Conservation (phyloP, 2,329 filamentous ascomycete genomes). For the Herpotrichia juniperi region DNA sequence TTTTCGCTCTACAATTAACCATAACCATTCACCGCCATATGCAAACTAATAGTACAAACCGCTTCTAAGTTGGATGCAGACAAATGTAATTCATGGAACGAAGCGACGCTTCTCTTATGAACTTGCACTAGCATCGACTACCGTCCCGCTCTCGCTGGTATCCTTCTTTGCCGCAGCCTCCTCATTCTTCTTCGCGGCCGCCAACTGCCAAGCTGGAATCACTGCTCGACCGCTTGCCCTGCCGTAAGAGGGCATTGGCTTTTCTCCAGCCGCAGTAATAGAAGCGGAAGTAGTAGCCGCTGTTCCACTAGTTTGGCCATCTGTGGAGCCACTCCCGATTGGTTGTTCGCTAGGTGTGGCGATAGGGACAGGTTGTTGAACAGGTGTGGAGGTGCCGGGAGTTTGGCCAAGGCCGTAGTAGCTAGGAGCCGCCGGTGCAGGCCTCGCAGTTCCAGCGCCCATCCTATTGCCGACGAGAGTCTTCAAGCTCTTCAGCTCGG, state of each 20-base stretch:
- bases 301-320: conserved; percentile 29
- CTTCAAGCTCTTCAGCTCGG: conserved; percentile 91
- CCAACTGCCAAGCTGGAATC: conserved; percentile 62
- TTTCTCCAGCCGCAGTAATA: conserved; percentile 31
- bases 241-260: conserved; percentile 35
- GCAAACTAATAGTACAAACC: neutral
- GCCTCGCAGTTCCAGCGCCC: conserved; percentile 37
- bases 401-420: conserved; percentile 33
- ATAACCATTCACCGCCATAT: neutral
- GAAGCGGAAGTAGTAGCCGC: conserved; percentile 19
- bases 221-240: conserved; percentile 46
- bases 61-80: neutral
- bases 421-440: conserved; percentile 26
- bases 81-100: neutral
- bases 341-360: conserved; percentile 28
- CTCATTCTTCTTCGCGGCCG: conserved; percentile 55
- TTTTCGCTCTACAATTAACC: neutral
- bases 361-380: conserved; percentile 17
- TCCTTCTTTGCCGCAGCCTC: conserved; percentile 51
- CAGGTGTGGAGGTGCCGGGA: conserved; percentile 23
- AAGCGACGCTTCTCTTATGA: conserved; percentile 9
- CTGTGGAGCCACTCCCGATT: conserved; percentile 17
- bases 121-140: conserved; percentile 35
- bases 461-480: conserved; percentile 75
- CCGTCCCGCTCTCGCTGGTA: conserved; percentile 45